Evolutionary conservation across 805 yeast genomes (phyloP), one percentile per base, ranked within the genome.

Genomic region (Ogataea angusta): DNA sequence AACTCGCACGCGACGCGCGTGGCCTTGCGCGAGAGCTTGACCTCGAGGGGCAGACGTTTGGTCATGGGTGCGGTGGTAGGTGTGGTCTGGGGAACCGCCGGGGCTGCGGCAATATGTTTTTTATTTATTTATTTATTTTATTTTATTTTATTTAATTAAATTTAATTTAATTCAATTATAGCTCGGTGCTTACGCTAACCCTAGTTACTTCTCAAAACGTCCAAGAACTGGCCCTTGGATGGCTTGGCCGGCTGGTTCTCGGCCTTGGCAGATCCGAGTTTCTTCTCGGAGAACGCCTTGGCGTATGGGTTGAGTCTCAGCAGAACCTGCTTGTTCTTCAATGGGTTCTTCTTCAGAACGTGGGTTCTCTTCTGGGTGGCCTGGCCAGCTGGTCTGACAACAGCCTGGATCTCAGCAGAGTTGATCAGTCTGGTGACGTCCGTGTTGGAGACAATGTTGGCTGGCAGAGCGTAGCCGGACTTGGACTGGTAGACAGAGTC

Each of bases 261-360:
- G 68, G 71, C 84, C 82, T 86, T 86, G 33, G 72, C 73, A 59
- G 90, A 81, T 66, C 95, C 96, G 60, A 83, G 76, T 76, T 87
- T 87, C 78, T 88, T 82, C 72, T 85, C 89, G 64, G 95, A 67
- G 77, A 82, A 91, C 63, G 91, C 95, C 85, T 87, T 88, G 64
- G 99, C 98, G 83, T 93, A 93, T 60, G 99, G 99, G 96, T 93
- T 93, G 73, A 93, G 85, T 81, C 97, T 88, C 73, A 89, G 82
- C 70, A 89, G 75, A 66, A 90, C 91, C 78, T 88, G 95, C 83
- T 88, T 90, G 97, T 93, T 93, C 93, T 88, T 91, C 71, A 89
- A 84, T 74, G 96, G 95, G 90, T 87, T 91, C 91, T 89, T 90
- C 96, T 93, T 93, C 74, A 82, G 82, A 70, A 87, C 95, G 81